Base-by-base conservation (phyloP, 208 protist genomes). In the Leishmania tarentolae region DNA sequence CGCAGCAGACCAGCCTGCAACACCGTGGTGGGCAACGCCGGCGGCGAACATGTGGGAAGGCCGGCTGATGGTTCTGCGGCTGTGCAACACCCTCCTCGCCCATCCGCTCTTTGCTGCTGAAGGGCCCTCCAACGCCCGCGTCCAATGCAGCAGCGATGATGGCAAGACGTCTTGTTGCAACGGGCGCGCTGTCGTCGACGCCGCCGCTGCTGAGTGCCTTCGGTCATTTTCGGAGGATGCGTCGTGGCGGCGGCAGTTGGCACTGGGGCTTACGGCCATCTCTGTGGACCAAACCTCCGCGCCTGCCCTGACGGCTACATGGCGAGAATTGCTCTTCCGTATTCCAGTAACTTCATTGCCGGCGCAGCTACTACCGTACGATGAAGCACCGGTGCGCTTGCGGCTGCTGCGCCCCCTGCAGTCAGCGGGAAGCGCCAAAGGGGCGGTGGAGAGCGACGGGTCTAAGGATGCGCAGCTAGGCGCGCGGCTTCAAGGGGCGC, bases 1-100 rank as follows among this genome's bases (percentile, higher is more conserved):
- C 59, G 19, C 42, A 17, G 44, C 50, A 40, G 50, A 24, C 24
- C 52, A 56, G 50, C n/a, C 46, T 1, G 47, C 72, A 37, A 69
- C 63, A 5, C 61, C 63, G 52, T 85, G 82, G 77, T 86, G 82
- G 82, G 35, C n/a, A n/a, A 61, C 71, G 3, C 37, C 7, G 6
- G 24, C 76, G 8, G 19, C 78, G 37, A 66, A 72, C 28, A 81
- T 80, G 68, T 91, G 88, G 88, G 88, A 91, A 72, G 53, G 81
- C 17, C 83, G 83, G 15, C 37, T 87, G 3, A 40, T 80, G 78
- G 82, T 86, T 57, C 66, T 86, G 77, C 77, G 66, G 0, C 71
- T 86, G 21, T 82, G 78, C 75, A 76, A 35, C 56, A 24, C 72
- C 4, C 77, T 86, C 3, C 74, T 86, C 35, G 68, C 8, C 4